These are phyloP conservation scores for Cryptococcus hybrid DNA, from an alignment of 1,284 basidiomycete genomes.

Conservation along the genomic window DNA sequence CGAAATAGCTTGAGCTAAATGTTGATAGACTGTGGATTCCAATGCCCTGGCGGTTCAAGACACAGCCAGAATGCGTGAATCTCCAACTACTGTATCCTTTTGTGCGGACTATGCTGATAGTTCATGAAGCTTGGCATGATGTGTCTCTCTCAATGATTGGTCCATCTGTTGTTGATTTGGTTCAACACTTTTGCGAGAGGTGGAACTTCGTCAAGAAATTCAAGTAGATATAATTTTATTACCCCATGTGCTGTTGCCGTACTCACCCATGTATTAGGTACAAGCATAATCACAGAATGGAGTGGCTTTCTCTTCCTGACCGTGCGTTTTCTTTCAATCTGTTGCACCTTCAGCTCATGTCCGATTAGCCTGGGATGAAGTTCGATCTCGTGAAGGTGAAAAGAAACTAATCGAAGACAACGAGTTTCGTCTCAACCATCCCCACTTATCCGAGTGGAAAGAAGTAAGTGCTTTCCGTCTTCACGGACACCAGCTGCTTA, in stretches of 20 bases:
- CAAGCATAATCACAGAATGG: constrained; percentile 55
- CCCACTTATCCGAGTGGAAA: constrained; percentile 44
- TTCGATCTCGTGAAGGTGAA: constrained; percentile 28
- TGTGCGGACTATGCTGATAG: constrained; percentile 2
- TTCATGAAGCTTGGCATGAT: constrained; percentile 50
- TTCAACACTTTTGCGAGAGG: constrained; percentile 82
- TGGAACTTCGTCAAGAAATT: constrained; percentile 52
- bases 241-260: not conserved
- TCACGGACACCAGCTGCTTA: constrained; percentile 42
- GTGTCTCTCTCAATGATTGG: constrained; percentile 73
- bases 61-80: constrained; percentile 57
- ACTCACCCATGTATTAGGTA: constrained; percentile 38
- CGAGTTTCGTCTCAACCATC: constrained; percentile 44
- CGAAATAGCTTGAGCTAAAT: not conserved
- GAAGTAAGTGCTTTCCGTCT: constrained; percentile 33
- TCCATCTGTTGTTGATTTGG: constrained; percentile 78
- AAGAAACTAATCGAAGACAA: constrained; percentile 28
- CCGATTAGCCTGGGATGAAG: constrained; percentile 37
- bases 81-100: not conserved
- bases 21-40: constrained; percentile 63
- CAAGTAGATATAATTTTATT: constrained; percentile 20
- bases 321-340: constrained; percentile 22
- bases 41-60: constrained; percentile 71
- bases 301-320: constrained; percentile 82
- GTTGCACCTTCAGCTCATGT: not conserved